These are phyloP conservation scores for Fusarium burgessii DNA, from an alignment of 2,329 filamentous ascomycete genomes.

Conservation along the genomic window DNA sequence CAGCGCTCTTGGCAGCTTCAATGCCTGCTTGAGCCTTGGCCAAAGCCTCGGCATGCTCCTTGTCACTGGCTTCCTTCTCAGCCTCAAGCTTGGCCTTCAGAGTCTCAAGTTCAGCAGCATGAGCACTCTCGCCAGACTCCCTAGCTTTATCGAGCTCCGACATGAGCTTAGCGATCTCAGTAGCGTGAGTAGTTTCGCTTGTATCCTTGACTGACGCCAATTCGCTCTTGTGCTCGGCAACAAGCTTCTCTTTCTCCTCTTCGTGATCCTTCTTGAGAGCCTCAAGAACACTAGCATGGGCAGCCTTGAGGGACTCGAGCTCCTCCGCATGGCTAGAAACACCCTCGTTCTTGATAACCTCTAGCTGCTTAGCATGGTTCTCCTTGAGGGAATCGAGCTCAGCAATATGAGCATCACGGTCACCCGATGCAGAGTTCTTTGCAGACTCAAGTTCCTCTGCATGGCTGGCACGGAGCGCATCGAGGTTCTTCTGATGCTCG, in stretches of 20 bases:
- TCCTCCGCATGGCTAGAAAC: conserved; percentile 55
- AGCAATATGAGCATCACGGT: conserved; percentile 60
- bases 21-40: conserved; percentile 50
- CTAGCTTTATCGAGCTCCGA: conserved; percentile 50
- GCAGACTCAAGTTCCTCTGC: conserved; percentile 69
- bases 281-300: conserved; percentile 59
- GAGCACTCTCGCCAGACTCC: conserved; percentile 47
- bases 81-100: conserved; percentile 58
- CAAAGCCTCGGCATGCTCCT: conserved; percentile 48
- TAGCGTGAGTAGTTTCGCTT: conserved; percentile 44
- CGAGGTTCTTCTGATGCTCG: conserved; percentile 66
- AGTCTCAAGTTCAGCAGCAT: conserved; percentile 53
- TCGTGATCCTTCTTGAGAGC: conserved; percentile 57
- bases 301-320: conserved; percentile 57
- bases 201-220: conserved; percentile 49
- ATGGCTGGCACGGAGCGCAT: conserved; percentile 67
- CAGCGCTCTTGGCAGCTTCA: conserved; percentile 47
- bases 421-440: conserved; percentile 64
- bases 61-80: conserved; percentile 56
- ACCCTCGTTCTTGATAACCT: conserved; percentile 58
- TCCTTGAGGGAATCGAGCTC: conserved; percentile 68
- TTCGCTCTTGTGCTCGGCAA: conserved; percentile 49
- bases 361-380: conserved; percentile 64
- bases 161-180: conserved; percentile 46
- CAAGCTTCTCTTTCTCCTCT: conserved; percentile 53